Base-by-base conservation (phyloP, 1,139 yeast genomes). In the Yamadazyma oceani region DNA sequence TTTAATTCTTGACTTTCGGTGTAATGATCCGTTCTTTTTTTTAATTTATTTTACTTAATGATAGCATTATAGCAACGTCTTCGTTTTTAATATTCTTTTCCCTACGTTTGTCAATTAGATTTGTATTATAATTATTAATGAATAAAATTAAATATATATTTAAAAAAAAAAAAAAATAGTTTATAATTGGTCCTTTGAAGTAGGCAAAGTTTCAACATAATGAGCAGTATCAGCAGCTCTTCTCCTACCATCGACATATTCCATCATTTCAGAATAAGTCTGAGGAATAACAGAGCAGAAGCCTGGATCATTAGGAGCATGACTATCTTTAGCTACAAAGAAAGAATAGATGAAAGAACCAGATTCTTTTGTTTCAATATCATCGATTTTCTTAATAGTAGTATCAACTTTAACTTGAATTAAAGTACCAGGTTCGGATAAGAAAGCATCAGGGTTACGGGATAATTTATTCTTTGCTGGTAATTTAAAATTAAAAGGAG, bases 241-340 rank as follows among this genome's bases (percentile, higher is more conserved):
- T 69, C 97, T 82, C 64, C 95, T 79, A 25, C 95, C 97, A 53
- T 85, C 90, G 21, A 89, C 73, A 56, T 85, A 89, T 53, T 82
- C 85, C 82, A 89, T 88, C 95, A 89, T 89, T 60, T 89, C 97
- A 17, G 82, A 75, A 57, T 89, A 89, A 1, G 95, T 80, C 58
- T 85, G 87, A 6, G 97, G 97, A 39, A 89, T 70, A 37, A 89
- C 90, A 4, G 89, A 78, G 32, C 79, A 73, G 53, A 69, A 81
- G 5, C 76, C 75, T 16, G 62, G 60, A 34, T 58, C 57, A 21
- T 59, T 62, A 32, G 73, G 81, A 2, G 47, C 50, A 33, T 47
- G 49, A 13, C 61, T 47, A 8, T 29, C 32, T 51, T 75, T 75
- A 35, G 92, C 88, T 28, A 87, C 95, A 57, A 81, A 89, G 75